Conservation (phyloP, 345 rosid genomes). For the Hibiscus syriacus region DNA sequence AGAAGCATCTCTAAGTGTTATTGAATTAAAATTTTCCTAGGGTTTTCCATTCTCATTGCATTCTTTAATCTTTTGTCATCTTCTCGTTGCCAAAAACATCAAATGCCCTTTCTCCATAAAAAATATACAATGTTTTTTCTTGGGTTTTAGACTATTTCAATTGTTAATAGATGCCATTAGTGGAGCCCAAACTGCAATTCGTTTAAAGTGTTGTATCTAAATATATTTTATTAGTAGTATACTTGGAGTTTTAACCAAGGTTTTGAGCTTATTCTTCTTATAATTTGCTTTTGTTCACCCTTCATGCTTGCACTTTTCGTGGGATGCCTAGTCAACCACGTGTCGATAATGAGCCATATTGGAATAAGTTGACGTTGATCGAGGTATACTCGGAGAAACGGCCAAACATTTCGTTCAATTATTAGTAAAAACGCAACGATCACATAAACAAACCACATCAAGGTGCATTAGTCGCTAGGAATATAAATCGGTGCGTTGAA, state of each 20-base stretch:
- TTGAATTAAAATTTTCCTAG: slow-evolving; percentile 20
- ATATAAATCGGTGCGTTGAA: no score
- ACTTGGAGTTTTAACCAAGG: not conserved
- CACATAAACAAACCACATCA: no score
- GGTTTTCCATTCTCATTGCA: slow-evolving; percentile 26
- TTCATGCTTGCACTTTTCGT: not conserved
- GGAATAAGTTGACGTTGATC: not conserved
- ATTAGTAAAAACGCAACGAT: no score
- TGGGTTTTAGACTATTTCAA: slow-evolving; percentile 27
- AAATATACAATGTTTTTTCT: slow-evolving; percentile 4
- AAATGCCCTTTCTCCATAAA: slow-evolving; percentile 12
- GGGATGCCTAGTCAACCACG: slow-evolving; percentile 13
- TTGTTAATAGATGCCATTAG: slow-evolving; percentile 44
- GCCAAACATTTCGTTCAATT: not conserved
- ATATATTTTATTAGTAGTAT: not conserved
- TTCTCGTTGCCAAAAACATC: slow-evolving; percentile 43
- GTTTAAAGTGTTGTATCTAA: not conserved
- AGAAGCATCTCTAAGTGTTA: slow-evolving; percentile 44
- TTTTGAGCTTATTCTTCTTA: not conserved
- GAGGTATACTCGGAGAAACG: not conserved
- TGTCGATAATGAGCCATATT: slow-evolving; percentile 8
- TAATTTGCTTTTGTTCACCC: not conserved
- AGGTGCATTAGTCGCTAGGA: no score
- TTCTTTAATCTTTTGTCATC: slow-evolving; percentile 31
- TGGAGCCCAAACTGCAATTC: slow-evolving; percentile 25